Evolutionary conservation across 169 alveolate genomes (phyloP).

Genomic region (Eimeria acervulina): DNA sequence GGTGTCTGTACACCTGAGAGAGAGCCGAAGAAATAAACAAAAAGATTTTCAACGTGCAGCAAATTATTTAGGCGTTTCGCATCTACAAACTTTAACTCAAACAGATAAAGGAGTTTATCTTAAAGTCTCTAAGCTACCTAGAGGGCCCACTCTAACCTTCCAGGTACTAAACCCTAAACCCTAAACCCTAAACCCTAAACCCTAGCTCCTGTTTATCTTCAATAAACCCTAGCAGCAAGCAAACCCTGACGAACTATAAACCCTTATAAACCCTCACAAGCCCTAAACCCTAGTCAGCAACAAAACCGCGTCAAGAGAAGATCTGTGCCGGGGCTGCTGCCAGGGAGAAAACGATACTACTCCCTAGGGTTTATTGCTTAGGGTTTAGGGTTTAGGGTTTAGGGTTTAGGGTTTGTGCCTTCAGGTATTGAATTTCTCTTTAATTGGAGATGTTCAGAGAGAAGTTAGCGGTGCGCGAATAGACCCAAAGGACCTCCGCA

Average conservation of each 20-base stretch:
- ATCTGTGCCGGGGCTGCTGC: not conserved
- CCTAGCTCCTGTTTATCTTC: not conserved
- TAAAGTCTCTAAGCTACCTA: conserved; percentile 84
- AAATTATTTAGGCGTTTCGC: conserved; percentile 85
- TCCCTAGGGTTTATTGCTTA: not conserved
- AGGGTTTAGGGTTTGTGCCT: conserved; percentile 16
- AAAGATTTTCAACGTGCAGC: conserved; percentile 85
- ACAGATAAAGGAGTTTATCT: conserved; percentile 85
- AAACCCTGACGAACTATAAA: too few relatives aligned
- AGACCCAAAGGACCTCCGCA: conserved; percentile 83
- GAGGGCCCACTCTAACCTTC: conserved; percentile 86
- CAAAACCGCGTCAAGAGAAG: too few relatives aligned
- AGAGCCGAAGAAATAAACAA: conserved; percentile 76
- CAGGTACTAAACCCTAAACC: conserved; percentile 42
- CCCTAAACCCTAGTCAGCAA: too few relatives aligned
- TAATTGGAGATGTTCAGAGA: conserved; percentile 84
- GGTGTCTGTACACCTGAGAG: conserved; percentile 83
- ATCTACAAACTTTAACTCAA: conserved; percentile 84
- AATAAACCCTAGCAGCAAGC: too few relatives aligned
- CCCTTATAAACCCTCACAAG: too few relatives aligned
- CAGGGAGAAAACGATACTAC: not conserved
- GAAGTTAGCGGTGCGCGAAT: conserved; percentile 77
- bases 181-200: conserved; percentile 26
- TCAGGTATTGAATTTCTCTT: conserved; percentile 78
- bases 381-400: conserved; percentile 36